Conservation (phyloP, 2,329 filamentous ascomycete genomes). For the Botryotinia calthae region DNA sequence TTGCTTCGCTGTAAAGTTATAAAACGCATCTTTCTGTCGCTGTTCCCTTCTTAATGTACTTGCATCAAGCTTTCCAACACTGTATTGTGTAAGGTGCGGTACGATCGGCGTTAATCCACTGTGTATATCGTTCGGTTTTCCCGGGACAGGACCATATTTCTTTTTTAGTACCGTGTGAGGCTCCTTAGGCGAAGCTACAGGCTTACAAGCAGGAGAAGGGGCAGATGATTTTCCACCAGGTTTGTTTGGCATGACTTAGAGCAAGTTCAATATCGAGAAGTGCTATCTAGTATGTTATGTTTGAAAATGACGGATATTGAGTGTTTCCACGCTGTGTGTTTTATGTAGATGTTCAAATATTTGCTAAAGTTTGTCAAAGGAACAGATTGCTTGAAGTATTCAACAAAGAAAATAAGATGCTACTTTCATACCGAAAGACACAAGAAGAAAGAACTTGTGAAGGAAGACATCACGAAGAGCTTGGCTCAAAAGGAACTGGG, state of each 20-base stretch:
- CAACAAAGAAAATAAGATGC: not conserved
- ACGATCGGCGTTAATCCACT: slow-evolving; percentile 6
- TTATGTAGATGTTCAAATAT: not conserved
- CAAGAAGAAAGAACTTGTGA: not conserved
- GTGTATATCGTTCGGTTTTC: not conserved
- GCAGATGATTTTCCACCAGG: not conserved
- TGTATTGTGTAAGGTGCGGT: not conserved
- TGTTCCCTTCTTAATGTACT: not conserved
- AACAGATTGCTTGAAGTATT: not conserved
- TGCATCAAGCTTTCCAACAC: not conserved
- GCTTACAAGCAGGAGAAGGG: not conserved
- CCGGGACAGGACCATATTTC: not conserved
- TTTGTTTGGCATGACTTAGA: not conserved
- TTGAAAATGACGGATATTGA: not conserved
- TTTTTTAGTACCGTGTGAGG: not conserved
- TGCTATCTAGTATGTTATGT: not conserved
- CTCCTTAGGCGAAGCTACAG: not conserved
- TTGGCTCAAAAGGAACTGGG: not conserved
- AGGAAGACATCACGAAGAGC: not conserved
- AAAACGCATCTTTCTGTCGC: not conserved
- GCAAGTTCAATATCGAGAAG: not conserved
- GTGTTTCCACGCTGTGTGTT: not conserved
- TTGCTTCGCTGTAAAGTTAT: slow-evolving; percentile 6
- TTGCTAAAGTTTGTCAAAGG: not conserved
- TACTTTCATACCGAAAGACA: not conserved